Evolutionary conservation across 495 filamentous ascomycete genomes (phyloP).

Genomic region (Penicillium crystallinum): DNA sequence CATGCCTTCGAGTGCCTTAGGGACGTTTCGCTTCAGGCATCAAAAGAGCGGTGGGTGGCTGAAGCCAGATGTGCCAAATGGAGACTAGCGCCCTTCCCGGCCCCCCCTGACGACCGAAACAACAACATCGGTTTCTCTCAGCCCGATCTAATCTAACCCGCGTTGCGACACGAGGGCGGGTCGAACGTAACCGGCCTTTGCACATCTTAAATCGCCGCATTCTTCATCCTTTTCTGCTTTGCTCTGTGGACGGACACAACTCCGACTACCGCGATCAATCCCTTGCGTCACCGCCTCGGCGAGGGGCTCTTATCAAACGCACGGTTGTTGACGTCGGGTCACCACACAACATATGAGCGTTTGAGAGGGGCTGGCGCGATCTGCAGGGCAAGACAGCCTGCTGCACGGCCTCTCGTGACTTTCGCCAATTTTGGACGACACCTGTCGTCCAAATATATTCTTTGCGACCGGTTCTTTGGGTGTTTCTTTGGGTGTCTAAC

Average conservation of each 20-base stretch:
- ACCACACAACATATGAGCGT: slow-evolving; percentile 17
- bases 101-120: slow-evolving; percentile 27
- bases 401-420: background rate
- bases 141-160: slow-evolving; percentile 25
- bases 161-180: slow-evolving; percentile 18
- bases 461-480: slow-evolving; percentile 25
- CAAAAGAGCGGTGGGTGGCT: slow-evolving; percentile 9
- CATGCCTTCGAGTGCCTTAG: background rate
- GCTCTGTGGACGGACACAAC: slow-evolving; percentile 17
- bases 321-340: slow-evolving; percentile 20
- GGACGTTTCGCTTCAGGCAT: background rate
- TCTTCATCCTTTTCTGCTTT: slow-evolving; percentile 7
- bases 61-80: slow-evolving; percentile 3
- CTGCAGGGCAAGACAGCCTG: slow-evolving; percentile 7
- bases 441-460: slow-evolving; percentile 11
- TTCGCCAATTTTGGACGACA: slow-evolving; percentile 16
- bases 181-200: slow-evolving; percentile 2
- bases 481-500: slow-evolving; percentile 28
- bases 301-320: slow-evolving; percentile 34
- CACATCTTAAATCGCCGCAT: slow-evolving; percentile 1
- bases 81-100: slow-evolving; percentile 19
- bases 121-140: slow-evolving; percentile 20
- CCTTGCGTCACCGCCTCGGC: slow-evolving; percentile 41
- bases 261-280: slow-evolving; percentile 17
- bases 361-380: slow-evolving; percentile 6